Conservation (phyloP, 441 rosid species). For the Flueggea neowawraea region DNA sequence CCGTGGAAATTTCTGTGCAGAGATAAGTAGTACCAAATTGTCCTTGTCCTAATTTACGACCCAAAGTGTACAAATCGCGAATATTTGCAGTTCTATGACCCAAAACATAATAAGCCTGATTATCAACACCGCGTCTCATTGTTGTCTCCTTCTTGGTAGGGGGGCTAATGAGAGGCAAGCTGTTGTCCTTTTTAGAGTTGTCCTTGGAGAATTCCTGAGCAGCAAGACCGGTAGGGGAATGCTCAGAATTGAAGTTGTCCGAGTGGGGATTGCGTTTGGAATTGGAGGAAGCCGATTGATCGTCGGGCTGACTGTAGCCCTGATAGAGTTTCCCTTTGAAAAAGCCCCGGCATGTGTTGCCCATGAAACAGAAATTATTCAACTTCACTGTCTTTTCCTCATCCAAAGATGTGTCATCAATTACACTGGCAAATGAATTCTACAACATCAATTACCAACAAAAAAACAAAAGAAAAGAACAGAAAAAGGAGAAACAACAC, state of each 20-base stretch:
- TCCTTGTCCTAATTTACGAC: slow-evolving; percentile 91
- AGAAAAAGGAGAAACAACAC: too few species aligned
- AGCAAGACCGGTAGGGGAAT: slow-evolving; percentile 36
- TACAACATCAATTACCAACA: slow-evolving; percentile 12
- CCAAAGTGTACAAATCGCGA: slow-evolving; percentile 74
- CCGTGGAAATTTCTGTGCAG: slow-evolving; percentile 63
- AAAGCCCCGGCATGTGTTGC: slow-evolving; percentile 84
- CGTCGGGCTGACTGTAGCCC: slow-evolving; percentile 76
- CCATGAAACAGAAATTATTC: slow-evolving; percentile 55
- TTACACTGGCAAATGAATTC: slow-evolving; percentile 19
- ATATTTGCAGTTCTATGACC: slow-evolving; percentile 88
- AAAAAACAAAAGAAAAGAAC: too few species aligned
- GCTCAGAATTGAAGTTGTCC: slow-evolving; percentile 33
- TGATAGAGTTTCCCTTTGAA: slow-evolving; percentile 55
- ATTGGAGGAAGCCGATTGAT: slow-evolving; percentile 29
- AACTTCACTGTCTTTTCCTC: slow-evolving; percentile 37
- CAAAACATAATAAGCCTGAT: slow-evolving; percentile 70
- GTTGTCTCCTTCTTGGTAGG: slow-evolving; percentile 40
- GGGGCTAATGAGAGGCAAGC: slow-evolving; percentile 35
- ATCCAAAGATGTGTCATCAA: slow-evolving; percentile 43
- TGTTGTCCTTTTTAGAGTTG: slow-evolving; percentile 27
- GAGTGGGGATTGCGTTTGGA: slow-evolving; percentile 43
- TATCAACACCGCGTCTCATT: slow-evolving; percentile 76
- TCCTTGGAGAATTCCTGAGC: slow-evolving; percentile 45
- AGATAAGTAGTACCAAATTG: slow-evolving; percentile 94